A percentile compares a stretch with the other conserved stretches of the same genome.
Conservation (phyloP, 2,329 filamentous ascomycete genomes). For the Leptographium radiaticola region DNA sequence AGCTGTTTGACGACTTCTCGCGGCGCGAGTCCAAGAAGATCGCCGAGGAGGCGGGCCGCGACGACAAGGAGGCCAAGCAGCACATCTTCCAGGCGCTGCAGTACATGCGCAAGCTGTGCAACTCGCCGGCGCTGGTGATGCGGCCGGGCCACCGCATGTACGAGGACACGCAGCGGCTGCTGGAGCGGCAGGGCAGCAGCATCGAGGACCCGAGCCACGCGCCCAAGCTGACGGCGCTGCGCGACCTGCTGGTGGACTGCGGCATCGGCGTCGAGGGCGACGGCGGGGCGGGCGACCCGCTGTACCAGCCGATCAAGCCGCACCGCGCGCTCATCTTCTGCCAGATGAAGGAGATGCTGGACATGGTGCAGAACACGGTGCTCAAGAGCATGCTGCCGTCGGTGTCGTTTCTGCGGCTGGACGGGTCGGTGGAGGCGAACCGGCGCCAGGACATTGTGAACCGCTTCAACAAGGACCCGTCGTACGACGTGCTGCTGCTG, state of each 20-base stretch:
- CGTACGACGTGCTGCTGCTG: slow-evolving; percentile 83
- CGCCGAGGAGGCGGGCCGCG: slow-evolving; percentile 66
- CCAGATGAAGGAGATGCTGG: slow-evolving; percentile 99
- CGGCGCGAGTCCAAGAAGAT: slow-evolving; percentile 87
- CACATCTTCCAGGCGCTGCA: slow-evolving; percentile 98
- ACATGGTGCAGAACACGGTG: slow-evolving; percentile 94
- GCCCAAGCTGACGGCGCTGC: slow-evolving; percentile 80
- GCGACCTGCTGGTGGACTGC: slow-evolving; percentile 93
- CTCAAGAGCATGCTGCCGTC: slow-evolving; percentile 81
- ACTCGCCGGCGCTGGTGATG: slow-evolving; percentile 90
- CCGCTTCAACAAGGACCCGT: slow-evolving; percentile 95
- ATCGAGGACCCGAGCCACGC: slow-evolving; percentile 80
- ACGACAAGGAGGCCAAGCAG: slow-evolving; percentile 88
- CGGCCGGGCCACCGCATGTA: slow-evolving; percentile 89
- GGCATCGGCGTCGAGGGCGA: slow-evolving; percentile 72
- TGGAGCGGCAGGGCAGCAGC: slow-evolving; percentile 65
- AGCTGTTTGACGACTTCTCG: slow-evolving; percentile 90
- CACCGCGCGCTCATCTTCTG: slow-evolving; percentile 96
- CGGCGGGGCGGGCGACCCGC: slow-evolving; percentile 41
- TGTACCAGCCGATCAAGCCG: slow-evolving; percentile 77
- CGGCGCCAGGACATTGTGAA: slow-evolving; percentile 97
- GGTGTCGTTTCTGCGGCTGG: slow-evolving; percentile 86
- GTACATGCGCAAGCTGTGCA: slow-evolving; percentile 99
- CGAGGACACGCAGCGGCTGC: slow-evolving; percentile 69
- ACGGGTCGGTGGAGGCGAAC: slow-evolving; percentile 83